These are phyloP conservation scores for Monosporascus sp. DNA, from an alignment of 2,329 filamentous ascomycete species.

Conservation along the genomic window DNA sequence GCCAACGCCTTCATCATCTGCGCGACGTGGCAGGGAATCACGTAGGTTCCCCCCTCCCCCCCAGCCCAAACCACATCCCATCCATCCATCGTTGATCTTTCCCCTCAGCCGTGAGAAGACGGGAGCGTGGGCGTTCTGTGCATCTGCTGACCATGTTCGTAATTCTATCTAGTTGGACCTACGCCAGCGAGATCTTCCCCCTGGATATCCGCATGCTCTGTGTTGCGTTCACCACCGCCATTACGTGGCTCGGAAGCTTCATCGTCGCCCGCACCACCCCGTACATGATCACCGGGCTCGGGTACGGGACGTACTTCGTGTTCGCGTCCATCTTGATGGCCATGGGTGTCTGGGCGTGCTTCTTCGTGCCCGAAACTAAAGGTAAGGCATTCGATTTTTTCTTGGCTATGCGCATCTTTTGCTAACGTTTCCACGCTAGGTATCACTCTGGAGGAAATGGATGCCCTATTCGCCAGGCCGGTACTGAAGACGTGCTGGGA, in stretches of 20 bases:
- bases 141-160: too few relatives aligned
- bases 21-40: constrained; percentile 37
- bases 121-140: too few relatives aligned
- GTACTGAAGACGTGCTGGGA: constrained; percentile 2
- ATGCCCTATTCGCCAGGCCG: constrained; percentile 13
- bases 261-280: constrained; percentile 18
- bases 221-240: constrained; percentile 17
- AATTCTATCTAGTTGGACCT: constrained; percentile 20
- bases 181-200: constrained; percentile 19
- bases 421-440: neutral
- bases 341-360: constrained; percentile 35
- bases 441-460: constrained; percentile 34
- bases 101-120: too few relatives aligned
- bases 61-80: too few relatives aligned
- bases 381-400: constrained; percentile 19
- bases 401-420: neutral
- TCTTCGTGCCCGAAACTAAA: constrained; percentile 40
- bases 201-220: constrained; percentile 20
- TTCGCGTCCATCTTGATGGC: constrained; percentile 35
- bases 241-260: constrained; percentile 19
- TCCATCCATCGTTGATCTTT: too few relatives aligned
- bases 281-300: constrained; percentile 21
- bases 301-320: constrained; percentile 41
- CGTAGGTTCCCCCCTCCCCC: constrained; percentile 4
- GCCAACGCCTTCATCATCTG: constrained; percentile 30